Evolutionary conservation across 345 rosid genomes (phyloP), one percentile per base, ranked within the genome.

Genomic region (rapeseed (Brassica napus)): DNA sequence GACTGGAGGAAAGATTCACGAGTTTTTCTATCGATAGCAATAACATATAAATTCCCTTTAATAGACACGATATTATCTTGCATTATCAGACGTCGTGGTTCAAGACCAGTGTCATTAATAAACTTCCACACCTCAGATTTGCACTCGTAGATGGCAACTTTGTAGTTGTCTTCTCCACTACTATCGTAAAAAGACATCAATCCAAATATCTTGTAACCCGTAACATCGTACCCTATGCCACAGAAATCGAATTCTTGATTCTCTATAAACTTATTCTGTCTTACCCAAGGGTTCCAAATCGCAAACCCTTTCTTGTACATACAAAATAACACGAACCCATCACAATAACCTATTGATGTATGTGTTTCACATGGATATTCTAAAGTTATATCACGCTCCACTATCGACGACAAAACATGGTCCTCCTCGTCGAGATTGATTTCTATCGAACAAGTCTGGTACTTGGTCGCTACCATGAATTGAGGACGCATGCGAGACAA

Each of bases 61-160:
- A 67, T 5, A 3, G 71, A 67, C 31, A 67, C 18, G 1, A 42
- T 23, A 31, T 16, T 67, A 23, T 23, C 57, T 3, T 2, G 3
- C 34, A 11, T 0, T 23, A 30, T n/a, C 15, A 8, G 31, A 18
- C 9, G 31, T 9, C 44, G 11, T 47, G 31, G 14, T 18, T 67
- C 11, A 11, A 21, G 18, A 16, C 11, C 2, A 42, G 71, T 1
- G 32, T 8, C 18, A 67, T 12, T 6, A 67, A 67, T 44, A 67
- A 67, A 67, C 34, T 67, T 67, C 57, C 57, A 67, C 16, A 31
- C 71, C 23, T 67, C 34, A 14, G 57, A 67, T 67, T 21, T 67
- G 11, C 71, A 67, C 18, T 66, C 71, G 57, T 67, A 67, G 57
- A 42, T 67, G 71, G 57, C 58, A 42, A 67, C 18, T 42, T 12